Percentiles rank a stretch among this genome's conserved stretches.
These are phyloP conservation scores for Rhododendron mucronatum DNA, from an alignment of 148 eudicot species.

Conservation along the genomic window DNA sequence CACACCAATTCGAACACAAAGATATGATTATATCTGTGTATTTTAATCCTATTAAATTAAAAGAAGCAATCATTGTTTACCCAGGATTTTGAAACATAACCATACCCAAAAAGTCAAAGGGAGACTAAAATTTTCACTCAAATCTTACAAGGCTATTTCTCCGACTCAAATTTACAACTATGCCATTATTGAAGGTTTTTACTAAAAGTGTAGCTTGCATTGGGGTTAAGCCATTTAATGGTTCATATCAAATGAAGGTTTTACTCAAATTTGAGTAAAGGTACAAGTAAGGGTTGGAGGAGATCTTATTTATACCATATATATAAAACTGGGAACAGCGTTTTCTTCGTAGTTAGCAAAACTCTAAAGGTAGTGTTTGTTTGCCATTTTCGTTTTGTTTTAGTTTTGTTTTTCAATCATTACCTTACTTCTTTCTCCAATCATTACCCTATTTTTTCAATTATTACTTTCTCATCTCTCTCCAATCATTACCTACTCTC, in stretches of 20 bases:
- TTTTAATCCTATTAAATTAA: not conserved
- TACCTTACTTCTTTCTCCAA: too few relatives aligned
- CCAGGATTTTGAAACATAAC: not conserved
- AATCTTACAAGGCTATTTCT: not conserved
- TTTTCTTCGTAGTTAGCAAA: too few relatives aligned
- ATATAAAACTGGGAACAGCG: not conserved
- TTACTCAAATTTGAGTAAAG: not conserved
- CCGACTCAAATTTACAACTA: not conserved
- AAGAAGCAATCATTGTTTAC: not conserved
- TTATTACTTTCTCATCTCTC: too few relatives aligned
- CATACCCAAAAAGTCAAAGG: not conserved
- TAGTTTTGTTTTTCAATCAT: too few relatives aligned
- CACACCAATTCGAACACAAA: not conserved
- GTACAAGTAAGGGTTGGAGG: not conserved
- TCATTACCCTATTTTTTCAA: too few relatives aligned
- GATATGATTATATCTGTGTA: too few relatives aligned
- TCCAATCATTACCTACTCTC: too few relatives aligned
- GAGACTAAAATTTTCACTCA: not conserved
- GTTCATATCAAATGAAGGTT: not conserved
- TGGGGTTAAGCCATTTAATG: too few relatives aligned
- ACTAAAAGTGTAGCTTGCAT: not conserved
- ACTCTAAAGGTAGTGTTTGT: too few relatives aligned
- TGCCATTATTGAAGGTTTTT: not conserved
- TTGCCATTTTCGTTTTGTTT: too few relatives aligned
- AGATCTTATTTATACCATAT: too few relatives aligned